These are phyloP conservation scores for Zhuliangozyma blackwelliae DNA, from an alignment of 1,139 yeast genomes.

Conservation along the genomic window DNA sequence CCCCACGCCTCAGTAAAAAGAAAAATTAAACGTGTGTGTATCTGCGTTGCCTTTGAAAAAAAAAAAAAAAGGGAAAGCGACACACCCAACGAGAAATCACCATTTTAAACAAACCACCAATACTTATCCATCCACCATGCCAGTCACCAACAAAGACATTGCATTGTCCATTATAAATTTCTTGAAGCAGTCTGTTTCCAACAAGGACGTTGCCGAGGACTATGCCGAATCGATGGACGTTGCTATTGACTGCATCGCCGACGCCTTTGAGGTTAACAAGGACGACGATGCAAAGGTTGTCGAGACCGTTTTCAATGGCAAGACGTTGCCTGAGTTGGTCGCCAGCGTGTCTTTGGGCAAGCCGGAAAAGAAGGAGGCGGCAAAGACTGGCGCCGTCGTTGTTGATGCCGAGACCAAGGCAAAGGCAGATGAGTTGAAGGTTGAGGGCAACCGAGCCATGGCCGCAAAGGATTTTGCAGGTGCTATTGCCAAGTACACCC, in stretches of 20 bases:
- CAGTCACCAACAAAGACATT: slow-evolving; percentile 54
- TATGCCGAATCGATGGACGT: slow-evolving; percentile 90
- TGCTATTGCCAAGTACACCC: slow-evolving; percentile 75
- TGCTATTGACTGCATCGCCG: slow-evolving; percentile 88
- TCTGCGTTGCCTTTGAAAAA: too few species aligned
- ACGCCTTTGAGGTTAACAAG: slow-evolving; percentile 71
- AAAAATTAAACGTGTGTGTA: too few species aligned
- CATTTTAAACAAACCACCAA: background rate
- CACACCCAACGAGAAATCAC: too few species aligned
- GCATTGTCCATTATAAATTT: slow-evolving; percentile 75
- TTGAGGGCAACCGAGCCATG: slow-evolving; percentile 89
- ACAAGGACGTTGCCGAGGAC: slow-evolving; percentile 70
- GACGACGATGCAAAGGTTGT: slow-evolving; percentile 36
- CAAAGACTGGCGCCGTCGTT: slow-evolving; percentile 28
- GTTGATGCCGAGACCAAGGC: slow-evolving; percentile 55
- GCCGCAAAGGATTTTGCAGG: slow-evolving; percentile 65
- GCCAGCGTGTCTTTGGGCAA: slow-evolving; percentile 7
- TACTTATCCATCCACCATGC: background rate
- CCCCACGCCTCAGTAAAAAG: too few species aligned
- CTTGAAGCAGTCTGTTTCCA: slow-evolving; percentile 55
- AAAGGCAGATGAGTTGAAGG: slow-evolving; percentile 78
- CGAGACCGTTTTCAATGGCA: slow-evolving; percentile 42
- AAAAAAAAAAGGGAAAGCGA: too few species aligned
- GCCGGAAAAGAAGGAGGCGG: slow-evolving; percentile 8
- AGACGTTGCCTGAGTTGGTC: slow-evolving; percentile 46